Evolutionary conservation across 176 grass and related monocot species (phyloP).

Genomic region (Carex pumila): DNA sequence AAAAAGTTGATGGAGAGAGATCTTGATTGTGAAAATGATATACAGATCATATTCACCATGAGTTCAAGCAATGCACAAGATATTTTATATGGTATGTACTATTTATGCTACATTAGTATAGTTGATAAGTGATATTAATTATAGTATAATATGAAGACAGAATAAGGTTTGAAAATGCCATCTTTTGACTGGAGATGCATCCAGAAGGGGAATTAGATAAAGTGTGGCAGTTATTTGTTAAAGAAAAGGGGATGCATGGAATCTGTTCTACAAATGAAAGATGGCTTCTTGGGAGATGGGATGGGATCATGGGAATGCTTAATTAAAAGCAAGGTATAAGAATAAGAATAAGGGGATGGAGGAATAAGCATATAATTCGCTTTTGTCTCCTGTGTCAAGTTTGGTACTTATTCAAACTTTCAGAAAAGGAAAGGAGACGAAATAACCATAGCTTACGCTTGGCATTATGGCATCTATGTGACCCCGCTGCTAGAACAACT

Average conservation of each 20-base stretch:
- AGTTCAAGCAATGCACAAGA: background rate
- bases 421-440: conserved; percentile 26
- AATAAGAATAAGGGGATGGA: conserved; percentile 66
- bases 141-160: conserved; percentile 21
- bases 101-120: conserved; percentile 18
- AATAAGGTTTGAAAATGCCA: conserved; percentile 41
- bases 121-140: background rate
- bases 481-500: background rate
- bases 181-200: conserved; percentile 79
- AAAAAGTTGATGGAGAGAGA: conserved; percentile 1
- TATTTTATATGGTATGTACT: conserved; percentile 9
- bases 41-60: too few species aligned
- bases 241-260: conserved; percentile 40
- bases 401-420: conserved; percentile 63
- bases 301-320: background rate
- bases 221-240: conserved; percentile 31
- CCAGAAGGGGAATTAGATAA: conserved; percentile 62
- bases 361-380: conserved; percentile 79
- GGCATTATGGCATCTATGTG: conserved; percentile 1
- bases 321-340: conserved; percentile 35
- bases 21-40: background rate
- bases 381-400: conserved; percentile 82
- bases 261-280: conserved; percentile 39
- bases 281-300: conserved; percentile 54
- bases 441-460: conserved; percentile 9